Evolutionary conservation across 805 yeast species (phyloP).

Genomic region (Groenewaldozyma salmanticensis): DNA sequence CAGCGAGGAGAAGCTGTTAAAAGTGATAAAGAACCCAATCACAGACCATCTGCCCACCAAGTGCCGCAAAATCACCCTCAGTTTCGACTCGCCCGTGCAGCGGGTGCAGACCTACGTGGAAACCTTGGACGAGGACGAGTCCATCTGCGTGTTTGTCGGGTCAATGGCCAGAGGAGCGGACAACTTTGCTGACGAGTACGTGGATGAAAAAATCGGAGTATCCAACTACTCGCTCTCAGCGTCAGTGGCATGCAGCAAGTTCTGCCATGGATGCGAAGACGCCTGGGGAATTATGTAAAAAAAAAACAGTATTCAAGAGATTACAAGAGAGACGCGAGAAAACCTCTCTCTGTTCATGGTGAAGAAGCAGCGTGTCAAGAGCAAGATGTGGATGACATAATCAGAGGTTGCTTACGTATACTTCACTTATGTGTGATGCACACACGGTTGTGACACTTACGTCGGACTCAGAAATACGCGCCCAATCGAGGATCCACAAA

Average conservation of each 20-base stretch:
- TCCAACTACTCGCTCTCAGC: constrained; percentile 95
- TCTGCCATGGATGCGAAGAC: constrained; percentile 98
- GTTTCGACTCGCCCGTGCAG: constrained; percentile 82
- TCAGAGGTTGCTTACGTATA: background rate
- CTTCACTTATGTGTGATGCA: background rate
- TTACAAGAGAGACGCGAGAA: too few relatives aligned
- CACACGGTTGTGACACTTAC: too few relatives aligned
- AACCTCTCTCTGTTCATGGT: background rate
- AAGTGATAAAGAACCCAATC: constrained; percentile 93
- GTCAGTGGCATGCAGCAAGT: constrained; percentile 94
- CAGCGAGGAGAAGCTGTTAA: constrained; percentile 86
- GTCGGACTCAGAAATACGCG: too few relatives aligned
- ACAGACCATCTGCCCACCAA: constrained; percentile 95
- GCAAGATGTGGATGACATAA: background rate
- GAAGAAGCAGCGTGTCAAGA: background rate
- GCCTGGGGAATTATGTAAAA: constrained; percentile 72
- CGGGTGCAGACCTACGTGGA: constrained; percentile 81
- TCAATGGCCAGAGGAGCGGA: constrained; percentile 99
- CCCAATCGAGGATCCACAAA: too few relatives aligned
- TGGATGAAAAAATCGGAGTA: constrained; percentile 92
- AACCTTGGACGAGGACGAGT: constrained; percentile 76
- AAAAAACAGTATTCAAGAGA: too few relatives aligned
- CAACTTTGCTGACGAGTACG: constrained; percentile 92
- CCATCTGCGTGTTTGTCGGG: constrained; percentile 96
- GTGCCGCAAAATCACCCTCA: constrained; percentile 85